Conservation (phyloP, 352 stramenopile genomes). For the Phytophthora sojae region DNA sequence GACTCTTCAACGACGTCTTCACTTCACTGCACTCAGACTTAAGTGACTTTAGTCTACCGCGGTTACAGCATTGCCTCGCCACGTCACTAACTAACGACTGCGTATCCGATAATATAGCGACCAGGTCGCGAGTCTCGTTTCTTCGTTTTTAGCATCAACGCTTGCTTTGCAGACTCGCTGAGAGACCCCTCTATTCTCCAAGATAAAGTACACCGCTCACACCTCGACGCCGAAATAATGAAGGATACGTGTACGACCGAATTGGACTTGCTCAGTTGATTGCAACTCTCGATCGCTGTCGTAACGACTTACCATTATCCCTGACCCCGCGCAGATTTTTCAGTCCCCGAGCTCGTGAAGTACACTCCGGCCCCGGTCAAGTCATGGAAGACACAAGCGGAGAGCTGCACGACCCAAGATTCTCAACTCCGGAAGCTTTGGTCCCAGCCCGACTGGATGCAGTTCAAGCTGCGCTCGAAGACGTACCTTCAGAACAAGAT, state of each 20-base stretch:
- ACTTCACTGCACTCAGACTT: no score
- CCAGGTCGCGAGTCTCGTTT: slow-evolving; percentile 1
- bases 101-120: slow-evolving; percentile 1
- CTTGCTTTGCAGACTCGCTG: neutral
- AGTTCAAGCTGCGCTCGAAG: slow-evolving; percentile 79
- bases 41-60: neutral
- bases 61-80: neutral
- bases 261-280: neutral
- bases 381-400: slow-evolving; percentile 59
- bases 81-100: slow-evolving; percentile 15
- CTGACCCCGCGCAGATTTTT: slow-evolving; percentile 18
- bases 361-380: slow-evolving; percentile 35
- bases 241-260: slow-evolving; percentile 11
- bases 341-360: slow-evolving; percentile 19
- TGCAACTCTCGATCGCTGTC: neutral
- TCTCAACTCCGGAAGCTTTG: slow-evolving; percentile 70
- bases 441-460: slow-evolving; percentile 65
- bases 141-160: slow-evolving; percentile 4
- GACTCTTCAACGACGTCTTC: no score
- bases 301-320: neutral
- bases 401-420: slow-evolving; percentile 49
- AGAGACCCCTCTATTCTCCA: slow-evolving; percentile 4
- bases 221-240: slow-evolving; percentile 10
- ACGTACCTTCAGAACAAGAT: slow-evolving; percentile 70
- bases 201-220: slow-evolving; percentile 2